Evolutionary conservation across 768 basidiomycete genomes (phyloP), one percentile per base, ranked within the genome.

Genomic region (Paxillus ammoniavirescens): DNA sequence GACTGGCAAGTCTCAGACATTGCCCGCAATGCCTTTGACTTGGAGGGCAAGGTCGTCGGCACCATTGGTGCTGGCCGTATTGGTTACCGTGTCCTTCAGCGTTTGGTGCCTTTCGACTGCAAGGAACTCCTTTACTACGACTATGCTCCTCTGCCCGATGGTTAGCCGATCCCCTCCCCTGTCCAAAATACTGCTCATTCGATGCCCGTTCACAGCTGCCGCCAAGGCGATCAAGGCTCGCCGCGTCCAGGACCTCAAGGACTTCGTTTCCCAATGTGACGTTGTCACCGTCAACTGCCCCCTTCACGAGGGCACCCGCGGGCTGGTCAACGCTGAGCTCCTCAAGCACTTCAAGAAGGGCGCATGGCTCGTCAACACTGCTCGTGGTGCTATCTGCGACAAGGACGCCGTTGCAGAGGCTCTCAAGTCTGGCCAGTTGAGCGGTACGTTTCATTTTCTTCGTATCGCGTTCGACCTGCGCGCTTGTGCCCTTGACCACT

Each of bases 121-220:
- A 93, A 93, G 71, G 91, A 95, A 65, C 81, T 96, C 38, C 72
- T 96, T 56, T 95, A 94, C 78, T 96, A 85, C 67, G 92, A 93
- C 72, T 93, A 93, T 66, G 77, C 82, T 4, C 75, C 88, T 50
- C 81, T 91, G 52, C 86, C 88, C 12, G 75, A 76, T 54, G 82
- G 83, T 83, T 61, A 42, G 66, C 50, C 14, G 45, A 15, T 45
- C 14, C 8, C 15, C 14, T 40, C 8, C 30, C 1, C 46, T 10
- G 13, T 38, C 35, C 23, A 5, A 13, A 23, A 41, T 14, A 18
- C 18, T 15, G 8, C 2, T 31, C 18, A 37, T 26, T 12, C 12
- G 30, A n/a, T 26, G 35, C 10, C 12, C 35, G 35, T 54, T 37
- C 47, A 37, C 59, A 77, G 85, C 84, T 42, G 88, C 86, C 40